These are phyloP conservation scores for Ephemerocybe angulata DNA, from an alignment of 768 basidiomycete species.

Conservation along the genomic window DNA sequence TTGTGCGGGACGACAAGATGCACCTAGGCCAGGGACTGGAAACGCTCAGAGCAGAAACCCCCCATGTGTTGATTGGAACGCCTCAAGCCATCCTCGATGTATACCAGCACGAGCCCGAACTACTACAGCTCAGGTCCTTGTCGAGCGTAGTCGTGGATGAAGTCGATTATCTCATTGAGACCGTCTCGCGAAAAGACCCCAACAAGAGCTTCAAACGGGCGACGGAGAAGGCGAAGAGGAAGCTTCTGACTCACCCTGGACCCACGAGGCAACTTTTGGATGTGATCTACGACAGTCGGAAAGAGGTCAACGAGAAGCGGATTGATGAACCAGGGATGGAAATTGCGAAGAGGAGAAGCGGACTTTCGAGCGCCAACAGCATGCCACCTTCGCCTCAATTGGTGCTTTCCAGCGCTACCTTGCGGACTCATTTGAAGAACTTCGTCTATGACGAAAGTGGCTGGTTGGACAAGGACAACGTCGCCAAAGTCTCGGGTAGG, in stretches of 20 bases:
- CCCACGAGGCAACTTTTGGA: conserved; percentile 59
- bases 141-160: conserved; percentile 71
- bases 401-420: conserved; percentile 68
- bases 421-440: conserved; percentile 50
- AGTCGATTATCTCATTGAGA: conserved; percentile 67
- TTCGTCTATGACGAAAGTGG: conserved; percentile 54
- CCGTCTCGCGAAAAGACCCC: conserved; percentile 39
- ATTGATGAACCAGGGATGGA: conserved; percentile 19
- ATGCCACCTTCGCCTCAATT: conserved; percentile 47
- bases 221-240: conserved; percentile 35
- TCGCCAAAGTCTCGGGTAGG: conserved; percentile 32
- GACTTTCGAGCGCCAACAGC: conserved; percentile 15
- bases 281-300: conserved; percentile 42
- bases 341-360: conserved; percentile 6
- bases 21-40: conserved; percentile 39
- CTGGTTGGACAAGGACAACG: conserved; percentile 49
- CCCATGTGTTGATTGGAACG: conserved; percentile 69
- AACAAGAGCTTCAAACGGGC: conserved; percentile 35
- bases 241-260: conserved; percentile 51
- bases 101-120: conserved; percentile 38
- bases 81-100: conserved; percentile 66
- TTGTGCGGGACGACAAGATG: conserved; percentile 50
- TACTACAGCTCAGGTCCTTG: conserved; percentile 35
- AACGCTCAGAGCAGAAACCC: conserved; percentile 39
- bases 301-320: conserved; percentile 24